Evolutionary conservation across 2,329 filamentous ascomycete species (phyloP).

Genomic region (Cladophialophora chaetospira): DNA sequence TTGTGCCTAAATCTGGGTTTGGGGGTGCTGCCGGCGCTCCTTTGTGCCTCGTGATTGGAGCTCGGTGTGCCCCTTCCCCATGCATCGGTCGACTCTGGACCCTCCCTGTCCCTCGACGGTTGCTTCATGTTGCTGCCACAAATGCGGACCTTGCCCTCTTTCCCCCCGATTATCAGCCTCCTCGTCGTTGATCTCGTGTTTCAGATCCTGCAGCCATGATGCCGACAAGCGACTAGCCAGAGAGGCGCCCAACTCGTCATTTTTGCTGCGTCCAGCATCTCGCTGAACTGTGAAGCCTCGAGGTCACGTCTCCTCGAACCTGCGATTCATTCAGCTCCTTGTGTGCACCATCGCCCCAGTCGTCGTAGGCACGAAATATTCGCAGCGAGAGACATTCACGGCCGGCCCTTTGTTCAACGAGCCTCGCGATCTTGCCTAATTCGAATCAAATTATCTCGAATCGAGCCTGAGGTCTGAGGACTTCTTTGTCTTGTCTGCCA

Average conservation of each 20-base stretch:
- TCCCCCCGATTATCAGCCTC: slow-evolving; percentile 5
- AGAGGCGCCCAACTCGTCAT: slow-evolving; percentile 21
- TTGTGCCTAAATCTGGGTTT: slow-evolving; percentile 6
- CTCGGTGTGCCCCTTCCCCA: not conserved
- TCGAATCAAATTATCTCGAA: not conserved
- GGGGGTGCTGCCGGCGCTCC: not conserved
- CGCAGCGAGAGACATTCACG: too few species aligned
- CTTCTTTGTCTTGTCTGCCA: not conserved
- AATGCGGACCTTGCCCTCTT: not conserved
- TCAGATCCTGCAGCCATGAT: slow-evolving; percentile 18
- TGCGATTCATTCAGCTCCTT: too few species aligned
- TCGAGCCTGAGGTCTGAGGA: not conserved
- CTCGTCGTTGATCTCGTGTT: slow-evolving; percentile 12
- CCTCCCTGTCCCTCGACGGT: slow-evolving; percentile 1
- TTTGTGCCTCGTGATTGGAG: slow-evolving; percentile 3
- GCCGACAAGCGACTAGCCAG: slow-evolving; percentile 5
- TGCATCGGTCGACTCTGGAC: not conserved
- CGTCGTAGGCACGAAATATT: too few species aligned
- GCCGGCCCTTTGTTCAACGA: slow-evolving; percentile 12
- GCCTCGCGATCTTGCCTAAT: not conserved
- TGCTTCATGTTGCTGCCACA: slow-evolving; percentile 11
- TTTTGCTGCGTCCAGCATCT: slow-evolving; percentile 2
- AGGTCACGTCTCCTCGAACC: not conserved
- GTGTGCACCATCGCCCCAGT: too few species aligned
- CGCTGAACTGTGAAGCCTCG: not conserved